Conservation (phyloP, 768 basidiomycete species). For the Boletus insuetus region DNA sequence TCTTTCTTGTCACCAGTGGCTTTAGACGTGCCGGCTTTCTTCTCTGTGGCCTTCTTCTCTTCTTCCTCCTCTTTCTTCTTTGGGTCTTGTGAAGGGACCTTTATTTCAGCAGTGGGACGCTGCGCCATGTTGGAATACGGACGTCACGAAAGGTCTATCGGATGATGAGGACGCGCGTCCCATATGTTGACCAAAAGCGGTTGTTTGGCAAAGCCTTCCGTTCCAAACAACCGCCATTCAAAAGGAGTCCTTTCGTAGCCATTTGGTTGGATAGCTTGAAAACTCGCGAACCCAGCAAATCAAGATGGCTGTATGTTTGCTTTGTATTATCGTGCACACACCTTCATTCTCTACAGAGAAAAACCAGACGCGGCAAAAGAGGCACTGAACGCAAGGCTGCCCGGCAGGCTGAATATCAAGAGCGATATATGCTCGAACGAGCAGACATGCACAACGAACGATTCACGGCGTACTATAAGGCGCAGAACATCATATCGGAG, state of each 20-base stretch:
- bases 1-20: slow-evolving; percentile 50
- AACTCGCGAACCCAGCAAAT: neutral
- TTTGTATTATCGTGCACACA: neutral
- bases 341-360: slow-evolving; percentile 12
- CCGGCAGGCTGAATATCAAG: slow-evolving; percentile 27
- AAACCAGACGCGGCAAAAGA: slow-evolving; percentile 13
- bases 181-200: slow-evolving; percentile 22
- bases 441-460: slow-evolving; percentile 69
- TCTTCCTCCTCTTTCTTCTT: slow-evolving; percentile 60
- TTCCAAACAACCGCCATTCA: slow-evolving; percentile 29
- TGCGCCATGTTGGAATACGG: slow-evolving; percentile 47
- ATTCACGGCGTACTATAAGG: slow-evolving; percentile 65
- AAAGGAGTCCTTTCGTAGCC: neutral
- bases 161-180: slow-evolving; percentile 32
- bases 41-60: slow-evolving; percentile 41
- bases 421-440: slow-evolving; percentile 55
- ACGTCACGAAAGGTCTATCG: slow-evolving; percentile 5
- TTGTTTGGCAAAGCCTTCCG: slow-evolving; percentile 31
- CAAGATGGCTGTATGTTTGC: slow-evolving; percentile 19
- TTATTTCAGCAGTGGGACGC: slow-evolving; percentile 54
- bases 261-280: neutral
- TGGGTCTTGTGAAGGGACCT: slow-evolving; percentile 72
- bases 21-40: slow-evolving; percentile 57
- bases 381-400: slow-evolving; percentile 10
- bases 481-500: slow-evolving; percentile 72